Percentiles rank a stretch among this genome's conserved stretches.
Evolutionary conservation across 768 basidiomycete genomes (phyloP).

Genomic region (Amanita muscaria): DNA sequence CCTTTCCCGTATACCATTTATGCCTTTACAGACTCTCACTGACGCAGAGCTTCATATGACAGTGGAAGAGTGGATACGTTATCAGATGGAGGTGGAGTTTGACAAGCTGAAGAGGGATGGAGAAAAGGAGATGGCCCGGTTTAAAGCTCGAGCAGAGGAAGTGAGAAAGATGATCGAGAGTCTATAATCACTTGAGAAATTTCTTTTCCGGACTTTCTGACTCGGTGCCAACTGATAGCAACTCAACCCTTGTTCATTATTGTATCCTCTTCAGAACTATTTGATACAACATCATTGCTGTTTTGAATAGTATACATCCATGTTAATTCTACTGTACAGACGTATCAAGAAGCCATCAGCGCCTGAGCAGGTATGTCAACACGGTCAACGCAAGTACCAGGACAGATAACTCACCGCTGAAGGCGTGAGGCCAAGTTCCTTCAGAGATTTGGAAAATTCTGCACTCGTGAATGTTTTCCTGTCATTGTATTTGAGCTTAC

Average conservation of each 20-base stretch:
- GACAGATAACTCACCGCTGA: slow-evolving; percentile 57
- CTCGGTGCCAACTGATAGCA: no score
- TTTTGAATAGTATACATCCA: no score
- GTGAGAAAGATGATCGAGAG: slow-evolving; percentile 30
- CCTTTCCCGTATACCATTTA: slow-evolving; percentile 37
- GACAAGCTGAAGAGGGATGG: slow-evolving; percentile 42
- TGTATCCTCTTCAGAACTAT: no score
- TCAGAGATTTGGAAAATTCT: slow-evolving; percentile 75
- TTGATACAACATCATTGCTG: no score
- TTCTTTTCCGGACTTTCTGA: no score
- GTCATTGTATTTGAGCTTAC: background rate
- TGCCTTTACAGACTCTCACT: slow-evolving; percentile 35
- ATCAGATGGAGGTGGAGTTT: slow-evolving; percentile 63
- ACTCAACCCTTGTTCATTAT: no score
- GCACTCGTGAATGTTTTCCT: slow-evolving; percentile 70
- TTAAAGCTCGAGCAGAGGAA: slow-evolving; percentile 33
- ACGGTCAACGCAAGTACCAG: slow-evolving; percentile 2
- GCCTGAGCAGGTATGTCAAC: background rate
- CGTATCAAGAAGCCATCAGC: slow-evolving; percentile 1
- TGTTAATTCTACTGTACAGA: no score
- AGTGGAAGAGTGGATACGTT: slow-evolving; percentile 75
- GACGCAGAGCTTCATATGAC: slow-evolving; percentile 72
- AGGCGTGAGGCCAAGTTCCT: slow-evolving; percentile 82
- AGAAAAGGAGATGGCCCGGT: slow-evolving; percentile 33
- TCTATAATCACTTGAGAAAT: slow-evolving; percentile 15